Evolutionary conservation across 306 rosid species (phyloP), one percentile per base, ranked within the genome.

Genomic region (Rosa rugosa): DNA sequence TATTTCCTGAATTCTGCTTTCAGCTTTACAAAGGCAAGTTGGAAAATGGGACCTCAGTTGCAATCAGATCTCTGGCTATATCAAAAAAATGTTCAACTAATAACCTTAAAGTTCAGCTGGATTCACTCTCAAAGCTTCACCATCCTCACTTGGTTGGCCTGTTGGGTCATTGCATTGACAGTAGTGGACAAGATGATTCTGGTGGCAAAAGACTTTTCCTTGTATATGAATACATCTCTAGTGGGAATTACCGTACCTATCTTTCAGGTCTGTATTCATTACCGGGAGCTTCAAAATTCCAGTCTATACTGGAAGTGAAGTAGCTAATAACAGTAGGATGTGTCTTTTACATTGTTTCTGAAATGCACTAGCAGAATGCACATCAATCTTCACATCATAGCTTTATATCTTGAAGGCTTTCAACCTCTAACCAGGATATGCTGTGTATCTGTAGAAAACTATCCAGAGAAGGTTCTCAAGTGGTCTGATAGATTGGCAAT

Each of bases 91-190:
- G 81, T 74, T 87, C 97, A 11, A 73, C 75, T 60, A 92, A 88
- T 69, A 92, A 86, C 82, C 93, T 92, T 49, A 89, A 83, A 82
- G 97, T 77, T 82, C 82, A 85, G 64, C 86, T 94, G 75, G 97
- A 94, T 72, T 83, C 87, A 42, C 94, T 94, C 78, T 85, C 98
- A 40, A 94, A 89, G 88, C 92, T 94, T 90, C 94, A 86, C 77
- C 97, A 92, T 83, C 98, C 97, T 31, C 90, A 92, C 85, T 84
- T 94, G 88, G 98, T 92, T 76, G 71, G 87, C 86, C 88, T 94
- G 59, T 84, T 94, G 82, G 98, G 98, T 73, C 88, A 94, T 72
- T 89, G 97, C 81, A 87, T 92, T 25, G 90, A 85, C 77, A 74
- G 78, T 77, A 81, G 84, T 8, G 90, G 86, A 77, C 89, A 80